Evolutionary conservation across 306 rosid species (phyloP), one percentile per base, ranked within the genome.

Genomic region (Sindora glabra): DNA sequence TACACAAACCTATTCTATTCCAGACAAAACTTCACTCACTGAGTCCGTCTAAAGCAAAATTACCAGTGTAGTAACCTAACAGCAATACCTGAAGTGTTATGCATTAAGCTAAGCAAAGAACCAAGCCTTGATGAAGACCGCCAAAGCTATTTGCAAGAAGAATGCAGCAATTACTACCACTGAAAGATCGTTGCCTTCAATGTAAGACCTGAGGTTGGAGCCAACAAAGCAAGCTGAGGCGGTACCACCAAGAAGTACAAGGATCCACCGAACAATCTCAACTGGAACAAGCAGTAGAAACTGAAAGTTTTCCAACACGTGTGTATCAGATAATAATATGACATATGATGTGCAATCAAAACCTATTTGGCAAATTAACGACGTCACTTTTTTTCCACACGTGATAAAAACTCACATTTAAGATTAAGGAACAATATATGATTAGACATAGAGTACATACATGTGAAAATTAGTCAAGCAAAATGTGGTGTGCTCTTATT

Each of bases 101-200:
- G 26, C 44, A 54, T 56, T 54, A 61, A 49, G 32, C 85, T 89
- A 94, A 13, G 87, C 86, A 76, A 94, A 94, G 94, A 94, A 94
- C 95, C 86, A 84, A 70, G 79, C 95, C 83, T 94, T 94, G 75
- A 94, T 78, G 84, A 94, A 94, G 81, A 89, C 50, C 41, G 97
- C 90, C 83, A 94, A 72, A 55, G 83, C 91, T 62, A 94, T 59
- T 84, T 94, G 97, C 86, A 94, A 79, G 70, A 64, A 52, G 65
- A 84, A 89, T 62, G 99, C 97, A 0, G 97, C 94, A 18, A 84
- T 23, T 46, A 80, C 21, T 10, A 87, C 51, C 56, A 80, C 10
- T 9, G 90, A 63, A 61, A 92, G 79, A 56, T 89, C 89, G 73
- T 50, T 74, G 46, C 80, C 80, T 12, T 70, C 81, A 13, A 75